Evolutionary conservation across 495 filamentous ascomycete species (phyloP), one percentile per base, ranked within the genome.

Genomic region (Neurospora cerealis): DNA sequence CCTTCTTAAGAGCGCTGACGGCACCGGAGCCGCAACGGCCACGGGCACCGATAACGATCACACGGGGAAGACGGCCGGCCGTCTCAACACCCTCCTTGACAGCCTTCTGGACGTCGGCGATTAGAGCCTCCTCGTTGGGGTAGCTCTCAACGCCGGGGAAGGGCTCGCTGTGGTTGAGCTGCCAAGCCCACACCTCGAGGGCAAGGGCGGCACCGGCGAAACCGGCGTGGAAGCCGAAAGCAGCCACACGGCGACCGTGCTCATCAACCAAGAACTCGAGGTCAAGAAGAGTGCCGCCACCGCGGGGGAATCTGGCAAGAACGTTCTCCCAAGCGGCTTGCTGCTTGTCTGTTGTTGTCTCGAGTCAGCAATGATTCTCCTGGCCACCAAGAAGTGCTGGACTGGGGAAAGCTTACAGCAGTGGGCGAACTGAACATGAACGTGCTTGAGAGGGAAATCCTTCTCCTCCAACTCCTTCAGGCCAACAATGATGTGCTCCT

Each of bases 401-500:
- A 32, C 17, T 40, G 10, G 34, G 54, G 11, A 7, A 69, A 38
- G 77, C 79, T 24, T 76, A 82, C 80, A 81, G 78, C 79, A 81
- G 71, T 91, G 89, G 48, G 90, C 93, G 77, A 97, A 97, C 75
- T 94, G 92, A 74, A 99, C 88, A 81, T 95, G 92, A 17, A 89
- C 89, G 78, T 98, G 93, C 84, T 91, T 90, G 70, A 98, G 89
- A 42, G 95, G 94, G 79, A 94, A 94, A 40, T 91, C 89, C 77
- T 97, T 92, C 79, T 96, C 94, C 8, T 93, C 93, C 19, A 98
- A 87, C 85, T 98, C 96, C 88, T 99, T 99, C 69, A 99, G 87
- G 44, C 96, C 95, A 74, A 98, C 87, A 77, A 97, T 93, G 78
- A 94, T 93, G 78, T 95, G 89, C 73, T 93, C 89, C 75, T 87